phyloP scores from a whole-genome alignment of 305 asterid species.

The Petunia hybrid region DNA sequence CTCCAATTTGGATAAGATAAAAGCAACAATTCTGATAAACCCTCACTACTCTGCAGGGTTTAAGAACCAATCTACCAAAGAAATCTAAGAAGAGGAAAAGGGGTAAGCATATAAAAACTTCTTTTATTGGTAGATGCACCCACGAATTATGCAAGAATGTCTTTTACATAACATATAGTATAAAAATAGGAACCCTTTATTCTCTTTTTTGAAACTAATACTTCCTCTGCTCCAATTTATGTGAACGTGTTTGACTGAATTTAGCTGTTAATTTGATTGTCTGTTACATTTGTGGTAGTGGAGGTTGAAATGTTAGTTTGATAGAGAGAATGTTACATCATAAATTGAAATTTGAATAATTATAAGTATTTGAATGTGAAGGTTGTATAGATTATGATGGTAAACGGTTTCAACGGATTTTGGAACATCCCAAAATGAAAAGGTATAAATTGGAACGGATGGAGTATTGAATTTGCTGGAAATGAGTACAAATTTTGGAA shows the following conservation, averaged over 20 bases:
- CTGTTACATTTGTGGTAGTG: not conserved
- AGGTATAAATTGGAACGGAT: not conserved
- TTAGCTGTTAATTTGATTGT: constrained; percentile 7
- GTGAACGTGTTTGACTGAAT: not conserved
- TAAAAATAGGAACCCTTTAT: not conserved
- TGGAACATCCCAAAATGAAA: not conserved
- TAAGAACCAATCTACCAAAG: not conserved
- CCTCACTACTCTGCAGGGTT: constrained; percentile 19
- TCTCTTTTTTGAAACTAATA: not conserved
- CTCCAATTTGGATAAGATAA: constrained; percentile 21
- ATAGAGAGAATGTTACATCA: not conserved
- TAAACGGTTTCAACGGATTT: not conserved
- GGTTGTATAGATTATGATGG: not conserved
- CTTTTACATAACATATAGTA: too few species aligned
- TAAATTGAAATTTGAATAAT: not conserved
- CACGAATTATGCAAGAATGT: too few species aligned
- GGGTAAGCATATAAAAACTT: not conserved
- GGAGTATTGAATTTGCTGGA: not conserved
- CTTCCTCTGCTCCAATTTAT: not conserved
- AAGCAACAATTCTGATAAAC: constrained; percentile 9
- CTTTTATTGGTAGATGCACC: not conserved
- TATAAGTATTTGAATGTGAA: not conserved
- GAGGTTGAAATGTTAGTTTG: not conserved
- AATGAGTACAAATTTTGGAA: not conserved
- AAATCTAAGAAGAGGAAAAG: not conserved